These are phyloP conservation scores for Penicillium sp. DNA, from an alignment of 2,329 filamentous ascomycete species.

Conservation along the genomic window DNA sequence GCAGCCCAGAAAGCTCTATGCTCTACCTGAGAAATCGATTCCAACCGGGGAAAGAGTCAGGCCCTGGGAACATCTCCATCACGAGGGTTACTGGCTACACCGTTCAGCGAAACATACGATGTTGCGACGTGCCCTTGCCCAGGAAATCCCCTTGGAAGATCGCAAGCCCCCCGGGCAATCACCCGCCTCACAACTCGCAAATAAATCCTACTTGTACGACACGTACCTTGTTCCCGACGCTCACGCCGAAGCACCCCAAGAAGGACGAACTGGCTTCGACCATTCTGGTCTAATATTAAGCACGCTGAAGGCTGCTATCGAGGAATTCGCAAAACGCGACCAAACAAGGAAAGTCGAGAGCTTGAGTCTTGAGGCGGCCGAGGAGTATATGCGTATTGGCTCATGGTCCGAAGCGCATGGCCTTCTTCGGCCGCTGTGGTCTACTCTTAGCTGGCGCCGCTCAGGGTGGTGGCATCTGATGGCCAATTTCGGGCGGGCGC, in stretches of 20 bases:
- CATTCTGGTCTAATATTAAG: conserved; percentile 45
- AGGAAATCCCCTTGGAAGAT: conserved; percentile 53
- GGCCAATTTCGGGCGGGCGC: conserved; percentile 44
- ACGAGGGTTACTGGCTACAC: conserved; percentile 55
- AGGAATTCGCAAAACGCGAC: conserved; percentile 45
- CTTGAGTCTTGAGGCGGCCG: conserved; percentile 47
- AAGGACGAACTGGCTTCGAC: conserved; percentile 41
- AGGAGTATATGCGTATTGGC: conserved; percentile 45
- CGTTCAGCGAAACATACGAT: conserved; percentile 47
- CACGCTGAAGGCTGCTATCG: conserved; percentile 41
- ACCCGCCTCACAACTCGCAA: conserved; percentile 48
- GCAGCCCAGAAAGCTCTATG: conserved; percentile 21
- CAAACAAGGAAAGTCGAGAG: conserved; percentile 50
- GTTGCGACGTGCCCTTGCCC: conserved; percentile 43
- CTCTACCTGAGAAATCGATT: conserved; percentile 45
- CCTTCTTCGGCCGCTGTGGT: conserved; percentile 48
- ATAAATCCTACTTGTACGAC: conserved; percentile 49
- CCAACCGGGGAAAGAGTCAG: conserved; percentile 42
- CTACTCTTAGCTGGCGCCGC: conserved; percentile 49
- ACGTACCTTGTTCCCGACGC: conserved; percentile 54
- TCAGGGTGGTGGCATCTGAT: conserved; percentile 54
- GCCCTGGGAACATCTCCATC: conserved; percentile 54
- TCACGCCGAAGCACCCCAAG: conserved; percentile 45
- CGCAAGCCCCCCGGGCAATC: conserved; percentile 48
- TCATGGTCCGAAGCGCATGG: conserved; percentile 46